Percentiles rank a stretch among this genome's conserved stretches.
Conservation (phyloP, 2,329 filamentous ascomycete genomes). For the Penicillium sp. region DNA sequence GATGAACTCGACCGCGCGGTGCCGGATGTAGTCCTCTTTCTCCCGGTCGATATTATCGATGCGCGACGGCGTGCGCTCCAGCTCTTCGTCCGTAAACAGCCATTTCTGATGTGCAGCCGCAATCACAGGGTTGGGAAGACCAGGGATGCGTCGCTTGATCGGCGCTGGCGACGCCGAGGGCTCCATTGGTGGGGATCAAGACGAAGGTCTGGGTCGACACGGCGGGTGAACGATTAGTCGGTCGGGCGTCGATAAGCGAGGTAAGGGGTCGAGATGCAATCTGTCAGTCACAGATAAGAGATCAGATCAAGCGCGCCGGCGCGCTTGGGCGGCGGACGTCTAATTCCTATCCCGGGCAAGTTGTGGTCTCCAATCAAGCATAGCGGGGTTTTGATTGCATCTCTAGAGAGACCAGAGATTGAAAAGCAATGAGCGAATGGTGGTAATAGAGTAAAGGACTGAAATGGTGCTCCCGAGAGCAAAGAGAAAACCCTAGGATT, state of each 20-base stretch:
- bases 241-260: neutral
- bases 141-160: conserved; percentile 29
- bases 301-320: conserved; percentile 15
- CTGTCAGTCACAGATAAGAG: neutral
- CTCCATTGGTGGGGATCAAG: conserved; percentile 21
- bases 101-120: conserved; percentile 65
- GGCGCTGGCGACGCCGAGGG: conserved; percentile 23
- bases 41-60: conserved; percentile 70
- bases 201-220: neutral
- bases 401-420: neutral
- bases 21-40: conserved; percentile 72
- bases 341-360: conserved; percentile 10
- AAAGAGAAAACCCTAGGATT: neutral
- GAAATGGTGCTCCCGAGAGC: neutral
- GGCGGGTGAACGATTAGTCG: neutral
- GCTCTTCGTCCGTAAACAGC: conserved; percentile 80
- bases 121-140: conserved; percentile 45
- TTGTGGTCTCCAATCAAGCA: conserved; percentile 9
- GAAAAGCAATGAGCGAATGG: neutral
- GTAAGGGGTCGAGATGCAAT: too few relatives aligned
- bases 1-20: conserved; percentile 95
- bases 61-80: conserved; percentile 75
- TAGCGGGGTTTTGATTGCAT: conserved; percentile 11
- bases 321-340: conserved; percentile 11
- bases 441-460: neutral